Conservation (phyloP, 2,329 filamentous ascomycete genomes). For the Metarhizium humberi region DNA sequence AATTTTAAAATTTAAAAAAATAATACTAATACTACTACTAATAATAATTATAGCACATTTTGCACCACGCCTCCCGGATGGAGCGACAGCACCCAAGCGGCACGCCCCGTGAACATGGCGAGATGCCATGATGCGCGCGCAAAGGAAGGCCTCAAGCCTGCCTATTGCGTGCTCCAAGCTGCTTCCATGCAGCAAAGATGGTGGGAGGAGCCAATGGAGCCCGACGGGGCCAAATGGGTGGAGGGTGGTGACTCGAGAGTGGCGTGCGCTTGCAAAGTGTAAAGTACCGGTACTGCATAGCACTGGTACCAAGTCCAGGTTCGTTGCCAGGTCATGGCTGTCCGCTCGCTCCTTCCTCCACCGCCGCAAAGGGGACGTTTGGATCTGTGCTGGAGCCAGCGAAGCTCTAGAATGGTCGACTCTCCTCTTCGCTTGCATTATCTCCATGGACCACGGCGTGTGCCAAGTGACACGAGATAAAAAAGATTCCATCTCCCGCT, state of each 20-base stretch:
- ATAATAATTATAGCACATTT: too few species aligned
- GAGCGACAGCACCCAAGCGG: background rate
- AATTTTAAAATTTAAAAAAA: too few species aligned
- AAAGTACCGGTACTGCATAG: background rate
- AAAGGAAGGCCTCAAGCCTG: background rate
- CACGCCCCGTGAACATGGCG: background rate
- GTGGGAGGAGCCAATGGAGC: slow-evolving; percentile 5
- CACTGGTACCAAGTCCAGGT: background rate
- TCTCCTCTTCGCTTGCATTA: background rate
- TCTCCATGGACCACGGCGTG: slow-evolving; percentile 11
- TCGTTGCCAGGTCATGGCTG: background rate
- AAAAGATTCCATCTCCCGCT: slow-evolving; percentile 6
- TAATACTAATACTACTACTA: too few species aligned
- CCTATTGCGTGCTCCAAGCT: background rate
- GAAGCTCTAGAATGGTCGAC: slow-evolving; percentile 7
- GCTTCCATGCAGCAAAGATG: background rate
- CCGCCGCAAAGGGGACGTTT: background rate
- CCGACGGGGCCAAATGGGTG: background rate
- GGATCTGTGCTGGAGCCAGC: slow-evolving; percentile 1
- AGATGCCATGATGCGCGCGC: background rate
- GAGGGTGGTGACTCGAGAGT: background rate
- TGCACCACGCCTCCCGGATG: too few species aligned
- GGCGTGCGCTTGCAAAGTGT: slow-evolving; percentile 1
- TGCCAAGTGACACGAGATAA: slow-evolving; percentile 8
- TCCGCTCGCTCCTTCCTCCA: slow-evolving; percentile 5